Evolutionary conservation across 192 early-diverging fungal genomes (phyloP).

Genomic region (Podila verticillata): DNA sequence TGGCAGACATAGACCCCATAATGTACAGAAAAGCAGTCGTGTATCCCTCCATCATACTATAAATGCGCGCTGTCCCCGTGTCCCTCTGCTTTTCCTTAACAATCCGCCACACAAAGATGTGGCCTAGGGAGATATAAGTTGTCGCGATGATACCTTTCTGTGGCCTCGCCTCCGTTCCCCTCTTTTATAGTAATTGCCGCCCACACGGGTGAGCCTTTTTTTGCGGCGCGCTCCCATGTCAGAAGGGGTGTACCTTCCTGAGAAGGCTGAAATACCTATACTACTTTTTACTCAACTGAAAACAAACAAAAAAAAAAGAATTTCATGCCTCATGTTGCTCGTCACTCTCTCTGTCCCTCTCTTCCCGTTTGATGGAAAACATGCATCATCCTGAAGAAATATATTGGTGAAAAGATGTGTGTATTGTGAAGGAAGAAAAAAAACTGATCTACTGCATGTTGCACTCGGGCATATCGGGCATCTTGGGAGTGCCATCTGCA

Average conservation of each 20-base stretch:
- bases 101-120: constrained; percentile 7
- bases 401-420: too few relatives aligned
- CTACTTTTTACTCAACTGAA: background rate
- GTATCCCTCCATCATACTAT: too few relatives aligned
- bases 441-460: constrained; percentile 52
- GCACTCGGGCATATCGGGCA: constrained; percentile 63
- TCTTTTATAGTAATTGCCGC: constrained; percentile 17
- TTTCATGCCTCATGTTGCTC: too few relatives aligned
- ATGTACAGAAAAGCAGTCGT: too few relatives aligned
- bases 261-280: constrained; percentile 12
- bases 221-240: constrained; percentile 13
- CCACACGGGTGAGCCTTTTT: constrained; percentile 19
- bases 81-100: background rate
- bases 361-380: too few relatives aligned
- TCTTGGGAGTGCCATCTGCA: constrained; percentile 60
- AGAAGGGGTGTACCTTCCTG: constrained; percentile 13
- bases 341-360: too few relatives aligned
- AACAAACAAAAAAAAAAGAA: background rate
- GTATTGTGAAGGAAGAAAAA: background rate
- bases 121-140: constrained; percentile 22
- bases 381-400: too few relatives aligned
- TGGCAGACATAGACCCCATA: too few relatives aligned
- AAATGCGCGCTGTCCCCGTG: too few relatives aligned
- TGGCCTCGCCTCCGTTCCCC: constrained; percentile 19
- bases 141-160: constrained; percentile 15